A percentile compares a stretch with the other conserved stretches of the same genome.
Evolutionary conservation across 805 yeast species (phyloP).

Genomic region (Ogataea nitratoaversa): DNA sequence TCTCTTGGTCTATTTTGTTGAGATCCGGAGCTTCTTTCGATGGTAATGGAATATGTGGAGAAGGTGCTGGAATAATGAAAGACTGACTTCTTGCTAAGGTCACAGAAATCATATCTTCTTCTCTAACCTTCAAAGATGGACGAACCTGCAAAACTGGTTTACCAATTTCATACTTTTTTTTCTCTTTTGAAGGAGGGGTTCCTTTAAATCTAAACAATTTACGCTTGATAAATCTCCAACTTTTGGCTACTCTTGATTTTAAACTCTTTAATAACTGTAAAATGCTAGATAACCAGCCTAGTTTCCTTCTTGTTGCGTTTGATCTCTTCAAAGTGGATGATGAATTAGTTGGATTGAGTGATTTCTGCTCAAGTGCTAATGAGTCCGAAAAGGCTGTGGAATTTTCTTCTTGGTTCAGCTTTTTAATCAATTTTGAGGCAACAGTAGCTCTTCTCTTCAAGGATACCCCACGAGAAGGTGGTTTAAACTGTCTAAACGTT

Average conservation of each 20-base stretch:
- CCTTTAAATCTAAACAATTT: background rate
- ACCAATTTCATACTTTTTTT: background rate
- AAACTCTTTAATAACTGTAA: slow-evolving; percentile 9
- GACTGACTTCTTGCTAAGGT: background rate
- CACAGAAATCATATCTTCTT: background rate
- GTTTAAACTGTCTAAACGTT: background rate
- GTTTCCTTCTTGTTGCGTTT: slow-evolving; percentile 30
- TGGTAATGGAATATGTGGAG: background rate
- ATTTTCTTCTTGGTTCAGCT: background rate
- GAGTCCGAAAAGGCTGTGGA: background rate
- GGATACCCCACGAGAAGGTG: slow-evolving; percentile 7
- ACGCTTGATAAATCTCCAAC: slow-evolving; percentile 19
- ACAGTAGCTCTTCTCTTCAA: slow-evolving; percentile 10
- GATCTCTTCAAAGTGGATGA: slow-evolving; percentile 23
- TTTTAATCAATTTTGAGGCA: slow-evolving; percentile 10
- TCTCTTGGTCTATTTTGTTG: background rate
- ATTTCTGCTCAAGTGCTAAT: background rate
- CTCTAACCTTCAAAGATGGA: background rate
- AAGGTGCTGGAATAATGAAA: background rate
- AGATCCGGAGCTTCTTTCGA: background rate
- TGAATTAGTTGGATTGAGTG: background rate
- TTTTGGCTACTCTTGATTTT: slow-evolving; percentile 10
- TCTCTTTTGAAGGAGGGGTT: background rate
- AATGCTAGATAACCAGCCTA: slow-evolving; percentile 26
- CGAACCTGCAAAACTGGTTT: background rate